Evolutionary conservation across 768 basidiomycete genomes (phyloP), one percentile per base, ranked within the genome.

Genomic region (Tylopilus plumbeoviolaceoides): DNA sequence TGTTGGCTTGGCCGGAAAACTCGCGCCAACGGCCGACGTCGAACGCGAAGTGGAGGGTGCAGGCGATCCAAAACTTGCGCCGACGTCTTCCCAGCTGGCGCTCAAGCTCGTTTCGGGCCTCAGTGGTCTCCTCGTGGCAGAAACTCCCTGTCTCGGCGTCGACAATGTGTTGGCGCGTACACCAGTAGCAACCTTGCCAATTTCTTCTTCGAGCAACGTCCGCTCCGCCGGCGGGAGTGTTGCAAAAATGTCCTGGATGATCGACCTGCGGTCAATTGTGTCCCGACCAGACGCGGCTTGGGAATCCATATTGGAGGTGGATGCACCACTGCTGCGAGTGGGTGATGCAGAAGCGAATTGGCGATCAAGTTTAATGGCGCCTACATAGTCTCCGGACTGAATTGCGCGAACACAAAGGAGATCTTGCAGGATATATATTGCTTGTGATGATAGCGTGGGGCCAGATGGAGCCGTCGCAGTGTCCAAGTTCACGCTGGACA

Each of bases 341-440:
- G 76, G 68, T 40, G 76, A 73, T n/a, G 72, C 63, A 10, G 75
- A 67, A 38, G 75, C 66, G 58, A 89, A 84, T 59, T 79, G 75
- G 46, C 81, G 79, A 65, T 92, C 89, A 40, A 89, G 74, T 70
- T 84, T 85, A 63, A 91, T 80, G 9, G 89, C 91, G n/a, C 83
- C 81, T 0, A 78, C 70, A 59, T 85, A 83, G 53, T 80, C 78
- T 4, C 89, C 90, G 3, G 75, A 77, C 62, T 89, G 85, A 31
- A 92, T 79, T 9, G 91, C 78, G 10, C 91, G 84, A 15, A 87
- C 80, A 55, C 85, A 89, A 27, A 89, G 75, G n/a, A 92, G 77
- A 56, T 92, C 87, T 64, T 89, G 89, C 0, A 92, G 66, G 14
- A 80, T 72, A 6, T 83, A 75, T 23, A 84, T 65, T 2, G 82